These are phyloP conservation scores for Teunomyces kruisii DNA, from an alignment of 805 yeast species.

Conservation along the genomic window DNA sequence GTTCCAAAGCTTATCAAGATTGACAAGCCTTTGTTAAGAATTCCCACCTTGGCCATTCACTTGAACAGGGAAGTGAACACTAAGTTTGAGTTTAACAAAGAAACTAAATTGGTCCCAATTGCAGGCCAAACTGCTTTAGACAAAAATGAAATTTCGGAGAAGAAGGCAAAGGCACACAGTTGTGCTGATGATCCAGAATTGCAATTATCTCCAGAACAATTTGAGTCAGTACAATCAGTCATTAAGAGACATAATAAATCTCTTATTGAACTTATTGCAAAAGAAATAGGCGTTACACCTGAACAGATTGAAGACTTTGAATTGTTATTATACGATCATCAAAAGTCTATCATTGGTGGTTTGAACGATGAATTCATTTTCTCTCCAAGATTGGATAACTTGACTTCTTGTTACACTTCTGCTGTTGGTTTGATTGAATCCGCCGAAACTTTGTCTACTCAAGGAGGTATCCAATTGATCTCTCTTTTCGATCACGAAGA, in stretches of 20 bases:
- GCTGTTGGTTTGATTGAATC: conserved; percentile 66
- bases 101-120: conserved; percentile 81
- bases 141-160: conserved; percentile 15
- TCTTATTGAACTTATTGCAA: conserved; percentile 66
- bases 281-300: conserved; percentile 51
- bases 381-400: conserved; percentile 88
- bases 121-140: conserved; percentile 55
- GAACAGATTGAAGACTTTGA: conserved; percentile 88
- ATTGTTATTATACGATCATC: conserved; percentile 79
- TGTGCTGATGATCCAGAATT: conserved; percentile 54
- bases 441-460: conserved; percentile 41
- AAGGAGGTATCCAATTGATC: conserved; percentile 65
- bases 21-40: conserved; percentile 80
- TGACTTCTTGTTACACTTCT: conserved; percentile 84
- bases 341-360: conserved; percentile 83
- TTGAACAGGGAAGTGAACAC: conserved; percentile 71
- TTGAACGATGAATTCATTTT: conserved; percentile 86
- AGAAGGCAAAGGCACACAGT: conserved; percentile 16
- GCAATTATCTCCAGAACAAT: conserved; percentile 51
- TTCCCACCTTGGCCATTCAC: conserved; percentile 94
- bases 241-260: conserved; percentile 76
- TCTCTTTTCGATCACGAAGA: conserved; percentile 96
- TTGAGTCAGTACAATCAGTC: conserved; percentile 62
- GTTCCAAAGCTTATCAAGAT: conserved; percentile 74
- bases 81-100: conserved; percentile 87